Conservation (phyloP, 1,139 yeast genomes). For the Yamadazyma diddensiae region DNA sequence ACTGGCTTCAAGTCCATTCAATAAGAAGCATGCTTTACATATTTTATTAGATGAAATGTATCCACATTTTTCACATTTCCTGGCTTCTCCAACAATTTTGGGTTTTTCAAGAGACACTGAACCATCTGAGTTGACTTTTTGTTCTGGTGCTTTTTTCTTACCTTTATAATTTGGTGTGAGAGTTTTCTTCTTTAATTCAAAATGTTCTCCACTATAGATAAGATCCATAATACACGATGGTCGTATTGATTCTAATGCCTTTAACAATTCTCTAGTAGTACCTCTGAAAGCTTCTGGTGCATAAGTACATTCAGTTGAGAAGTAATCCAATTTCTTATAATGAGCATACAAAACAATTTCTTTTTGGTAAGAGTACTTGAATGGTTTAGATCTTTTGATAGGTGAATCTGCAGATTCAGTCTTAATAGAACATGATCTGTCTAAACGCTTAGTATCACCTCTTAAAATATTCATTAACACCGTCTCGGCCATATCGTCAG, state of each 20-base stretch:
- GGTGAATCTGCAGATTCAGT: slow-evolving; percentile 81
- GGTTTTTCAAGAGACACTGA: slow-evolving; percentile 43
- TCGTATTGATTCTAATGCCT: slow-evolving; percentile 83
- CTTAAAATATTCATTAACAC: slow-evolving; percentile 90
- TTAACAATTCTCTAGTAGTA: slow-evolving; percentile 89
- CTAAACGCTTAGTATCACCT: slow-evolving; percentile 95
- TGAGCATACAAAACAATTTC: slow-evolving; percentile 98
- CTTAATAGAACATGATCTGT: slow-evolving; percentile 82
- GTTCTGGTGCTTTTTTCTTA: slow-evolving; percentile 26
- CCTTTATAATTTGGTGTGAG: slow-evolving; percentile 32
- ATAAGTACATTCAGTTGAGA: slow-evolving; percentile 95
- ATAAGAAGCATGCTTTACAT: slow-evolving; percentile 89
- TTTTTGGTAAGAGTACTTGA: slow-evolving; percentile 93
- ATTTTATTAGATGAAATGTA: slow-evolving; percentile 82
- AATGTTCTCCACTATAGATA: slow-evolving; percentile 89
- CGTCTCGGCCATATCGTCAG: slow-evolving; percentile 99
- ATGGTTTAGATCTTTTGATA: slow-evolving; percentile 88
- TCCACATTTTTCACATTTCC: slow-evolving; percentile 82
- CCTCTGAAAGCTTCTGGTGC: slow-evolving; percentile 99
- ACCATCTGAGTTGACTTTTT: slow-evolving; percentile 60
- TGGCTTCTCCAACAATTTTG: slow-evolving; percentile 54
- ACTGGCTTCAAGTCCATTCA: slow-evolving; percentile 79
- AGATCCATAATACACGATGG: slow-evolving; percentile 95
- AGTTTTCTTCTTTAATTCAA: slow-evolving; percentile 61
- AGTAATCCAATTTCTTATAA: slow-evolving; percentile 90